These are phyloP conservation scores for Phytophthora foliorum DNA, from an alignment of 352 stramenopile genomes.

Conservation along the genomic window DNA sequence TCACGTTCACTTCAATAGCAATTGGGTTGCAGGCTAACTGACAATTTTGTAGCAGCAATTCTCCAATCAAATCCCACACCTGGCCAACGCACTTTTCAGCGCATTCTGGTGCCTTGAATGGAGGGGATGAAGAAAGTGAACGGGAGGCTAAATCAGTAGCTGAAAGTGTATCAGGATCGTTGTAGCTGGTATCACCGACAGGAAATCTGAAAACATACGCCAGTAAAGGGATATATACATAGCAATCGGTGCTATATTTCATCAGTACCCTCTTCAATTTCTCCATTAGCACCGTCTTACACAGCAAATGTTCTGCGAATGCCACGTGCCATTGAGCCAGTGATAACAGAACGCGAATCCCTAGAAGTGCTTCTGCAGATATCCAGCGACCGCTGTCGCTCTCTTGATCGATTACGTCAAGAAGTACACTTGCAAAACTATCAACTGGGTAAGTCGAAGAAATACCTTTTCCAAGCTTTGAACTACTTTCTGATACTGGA, in stretches of 20 bases:
- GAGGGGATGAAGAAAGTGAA: constrained; percentile 40
- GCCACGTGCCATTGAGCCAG: constrained; percentile 54
- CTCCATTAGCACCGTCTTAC: constrained; percentile 24
- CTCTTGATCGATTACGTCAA: constrained; percentile 63
- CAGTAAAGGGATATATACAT: constrained; percentile 68
- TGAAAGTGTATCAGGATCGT: constrained; percentile 44
- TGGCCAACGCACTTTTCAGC: constrained; percentile 50
- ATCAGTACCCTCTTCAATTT: constrained; percentile 61
- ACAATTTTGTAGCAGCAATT: constrained; percentile 64
- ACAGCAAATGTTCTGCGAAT: constrained; percentile 68
- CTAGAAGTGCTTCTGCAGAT: constrained; percentile 53
- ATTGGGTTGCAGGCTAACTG: constrained; percentile 17
- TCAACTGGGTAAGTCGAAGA: constrained; percentile 29
- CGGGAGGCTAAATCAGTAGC: constrained; percentile 9
- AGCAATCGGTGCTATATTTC: constrained; percentile 55
- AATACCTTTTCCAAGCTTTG: constrained; percentile 9
- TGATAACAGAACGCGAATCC: constrained; percentile 65
- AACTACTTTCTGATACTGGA: constrained; percentile 15
- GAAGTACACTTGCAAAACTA: constrained; percentile 54
- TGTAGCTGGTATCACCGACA: constrained; percentile 67
- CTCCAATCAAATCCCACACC: constrained; percentile 75
- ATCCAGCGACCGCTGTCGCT: constrained; percentile 34
- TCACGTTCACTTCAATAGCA: constrained; percentile 46
- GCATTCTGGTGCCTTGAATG: constrained; percentile 24
- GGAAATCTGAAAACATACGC: constrained; percentile 70